Percentiles rank a stretch among this genome's conserved stretches.
Conservation (phyloP, 176 grass and related monocot genomes). For the Sorghum bicolor region Sorghum_bicolor_NCBIv3 NC_012871.2:4336501-4337000, state of each 20-base stretch:
- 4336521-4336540: too few species aligned
- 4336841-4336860: not conserved
- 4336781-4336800: not conserved
- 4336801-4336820: not conserved
- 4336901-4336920: not conserved
- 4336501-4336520: too few species aligned
- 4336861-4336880: not conserved
- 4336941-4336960: not conserved
- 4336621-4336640: not conserved
- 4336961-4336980: not conserved
- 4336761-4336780: not conserved
- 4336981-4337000: not conserved
- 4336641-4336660: too few species aligned
- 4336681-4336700: not conserved
- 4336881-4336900: not conserved
- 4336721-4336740: not conserved
- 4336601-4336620: not conserved
- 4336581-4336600: not conserved
- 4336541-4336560: too few species aligned
- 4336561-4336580: not conserved
- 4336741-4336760: not conserved
- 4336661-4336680: not conserved
- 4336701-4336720: not conserved
- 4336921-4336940: not conserved
- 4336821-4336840: constrained; percentile 14